These are phyloP conservation scores for Cicer cuneatum DNA, from an alignment of 306 rosid genomes.

Conservation along the genomic window DNA sequence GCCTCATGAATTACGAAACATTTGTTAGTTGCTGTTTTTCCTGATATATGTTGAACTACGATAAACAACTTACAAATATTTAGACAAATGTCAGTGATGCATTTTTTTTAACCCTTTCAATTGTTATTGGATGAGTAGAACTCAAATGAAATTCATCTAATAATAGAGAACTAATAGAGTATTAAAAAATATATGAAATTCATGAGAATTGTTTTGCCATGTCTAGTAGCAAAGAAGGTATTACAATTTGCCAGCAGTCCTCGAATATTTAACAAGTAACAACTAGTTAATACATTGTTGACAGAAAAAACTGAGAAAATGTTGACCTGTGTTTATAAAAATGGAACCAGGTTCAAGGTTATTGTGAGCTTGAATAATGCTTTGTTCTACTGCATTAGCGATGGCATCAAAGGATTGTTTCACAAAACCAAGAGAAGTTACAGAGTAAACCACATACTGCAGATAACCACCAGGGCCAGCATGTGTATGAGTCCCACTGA, in stretches of 20 bases:
- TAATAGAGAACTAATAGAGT: too few species aligned
- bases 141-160: too few species aligned
- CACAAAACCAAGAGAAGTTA: constrained; percentile 74
- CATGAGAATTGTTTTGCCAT: too few species aligned
- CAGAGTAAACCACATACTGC: constrained; percentile 73
- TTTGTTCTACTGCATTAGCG: constrained; percentile 66
- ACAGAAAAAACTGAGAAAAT: not conserved
- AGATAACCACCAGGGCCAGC: constrained; percentile 93
- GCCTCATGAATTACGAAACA: too few species aligned
- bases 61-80: not conserved
- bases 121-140: too few species aligned
- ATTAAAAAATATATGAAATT: too few species aligned
- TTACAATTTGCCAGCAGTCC: not conserved
- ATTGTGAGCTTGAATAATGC: constrained; percentile 75
- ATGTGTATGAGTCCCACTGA: constrained; percentile 86
- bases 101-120: not conserved
- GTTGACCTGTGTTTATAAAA: constrained; percentile 62
- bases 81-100: not conserved
- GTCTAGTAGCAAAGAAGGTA: too few species aligned
- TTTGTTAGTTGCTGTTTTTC: too few species aligned
- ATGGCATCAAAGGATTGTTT: constrained; percentile 83
- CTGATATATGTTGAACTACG: too few species aligned
- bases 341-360: constrained; percentile 72
- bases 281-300: not conserved
- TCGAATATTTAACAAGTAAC: not conserved